Conservation (phyloP, 2,329 filamentous ascomycete genomes). For the Leptographium lundbergii region DNA sequence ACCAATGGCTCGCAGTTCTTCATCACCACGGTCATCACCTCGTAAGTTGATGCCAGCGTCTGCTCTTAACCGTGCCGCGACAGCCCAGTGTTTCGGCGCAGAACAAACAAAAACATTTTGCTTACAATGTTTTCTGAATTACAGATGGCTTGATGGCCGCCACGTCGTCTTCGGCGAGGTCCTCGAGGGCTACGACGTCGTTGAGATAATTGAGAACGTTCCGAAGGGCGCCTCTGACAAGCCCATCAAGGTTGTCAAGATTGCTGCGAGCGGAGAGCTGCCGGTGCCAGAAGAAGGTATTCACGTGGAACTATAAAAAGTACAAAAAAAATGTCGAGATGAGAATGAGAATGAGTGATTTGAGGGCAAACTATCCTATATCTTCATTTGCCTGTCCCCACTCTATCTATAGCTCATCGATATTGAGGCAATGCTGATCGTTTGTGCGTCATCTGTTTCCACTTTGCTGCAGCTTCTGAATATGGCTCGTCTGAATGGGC, state of each 20-base stretch:
- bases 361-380: neutral
- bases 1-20: constrained; percentile 88
- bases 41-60: constrained; percentile 32
- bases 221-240: constrained; percentile 55
- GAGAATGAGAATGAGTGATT: neutral
- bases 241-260: constrained; percentile 58
- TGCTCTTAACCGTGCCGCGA: neutral
- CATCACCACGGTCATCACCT: constrained; percentile 72
- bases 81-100: neutral
- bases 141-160: constrained; percentile 66
- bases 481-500: constrained; percentile 25
- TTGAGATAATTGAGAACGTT: constrained; percentile 65
- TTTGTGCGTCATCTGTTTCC: constrained; percentile 9
- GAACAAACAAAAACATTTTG: neutral
- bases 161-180: constrained; percentile 88
- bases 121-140: constrained; percentile 5
- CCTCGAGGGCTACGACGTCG: constrained; percentile 70
- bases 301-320: constrained; percentile 66
- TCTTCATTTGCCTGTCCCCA: neutral
- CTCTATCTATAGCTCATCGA: neutral
- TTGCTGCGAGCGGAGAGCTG: constrained; percentile 73
- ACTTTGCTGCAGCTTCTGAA: constrained; percentile 17
- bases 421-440: constrained; percentile 2
- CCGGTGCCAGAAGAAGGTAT: constrained; percentile 84
- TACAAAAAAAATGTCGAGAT: neutral